Evolutionary conservation across 768 basidiomycete species (phyloP).

Genomic region (Phylloporus rhodoxanthus): DNA sequence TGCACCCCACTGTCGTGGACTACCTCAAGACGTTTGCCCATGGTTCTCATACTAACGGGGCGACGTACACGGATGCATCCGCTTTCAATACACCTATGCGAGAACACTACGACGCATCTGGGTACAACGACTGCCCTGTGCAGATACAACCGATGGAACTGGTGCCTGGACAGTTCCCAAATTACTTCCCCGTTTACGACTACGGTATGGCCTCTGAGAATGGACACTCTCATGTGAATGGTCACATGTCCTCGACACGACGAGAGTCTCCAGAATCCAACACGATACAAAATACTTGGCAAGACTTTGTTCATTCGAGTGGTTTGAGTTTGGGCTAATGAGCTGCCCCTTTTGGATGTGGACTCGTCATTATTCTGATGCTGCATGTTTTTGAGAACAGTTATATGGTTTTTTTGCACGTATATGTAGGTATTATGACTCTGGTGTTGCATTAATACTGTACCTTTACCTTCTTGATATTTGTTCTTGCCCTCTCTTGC

Average conservation of each 20-base stretch:
- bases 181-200: conserved; percentile 74
- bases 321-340: conserved; percentile 16
- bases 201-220: conserved; percentile 41
- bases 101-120: conserved; percentile 22
- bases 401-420: conserved; percentile 6
- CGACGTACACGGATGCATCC: conserved; percentile 22
- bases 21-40: conserved; percentile 60
- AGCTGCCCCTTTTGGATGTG: not conserved
- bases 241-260: conserved; percentile 30
- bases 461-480: conserved; percentile 21
- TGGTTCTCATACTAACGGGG: conserved; percentile 15
- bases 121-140: conserved; percentile 16
- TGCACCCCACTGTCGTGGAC: conserved; percentile 60
- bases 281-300: conserved; percentile 56
- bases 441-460: conserved; percentile 7
- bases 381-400: conserved; percentile 2
- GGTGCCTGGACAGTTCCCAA: conserved; percentile 43
- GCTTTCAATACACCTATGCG: conserved; percentile 23
- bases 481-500: not conserved
- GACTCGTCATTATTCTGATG: conserved; percentile 1
- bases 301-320: conserved; percentile 48
- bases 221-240: conserved; percentile 36
- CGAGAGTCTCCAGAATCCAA: conserved; percentile 51
- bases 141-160: conserved; percentile 30
- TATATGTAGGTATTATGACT: conserved; percentile 18